Percentiles rank a stretch among this genome's conserved stretches.
These are phyloP conservation scores for Massarina eburnea DNA, from an alignment of 2,329 filamentous ascomycete species.

Conservation along the genomic window DNA sequence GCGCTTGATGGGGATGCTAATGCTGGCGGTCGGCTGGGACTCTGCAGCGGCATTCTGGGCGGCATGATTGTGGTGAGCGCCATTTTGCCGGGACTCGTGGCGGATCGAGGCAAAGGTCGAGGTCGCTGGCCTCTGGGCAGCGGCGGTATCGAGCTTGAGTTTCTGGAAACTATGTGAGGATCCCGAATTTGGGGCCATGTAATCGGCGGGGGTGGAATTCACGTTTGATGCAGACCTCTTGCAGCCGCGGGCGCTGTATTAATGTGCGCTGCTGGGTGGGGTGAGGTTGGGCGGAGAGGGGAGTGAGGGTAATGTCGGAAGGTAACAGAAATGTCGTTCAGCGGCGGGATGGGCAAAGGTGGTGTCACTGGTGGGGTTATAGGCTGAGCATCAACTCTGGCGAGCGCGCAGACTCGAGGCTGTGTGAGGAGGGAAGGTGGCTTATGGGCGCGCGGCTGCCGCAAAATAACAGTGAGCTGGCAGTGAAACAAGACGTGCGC, in stretches of 20 bases:
- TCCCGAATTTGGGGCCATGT: conserved; percentile 43
- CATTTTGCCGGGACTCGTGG: conserved; percentile 17
- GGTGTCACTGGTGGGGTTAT: conserved; percentile 15
- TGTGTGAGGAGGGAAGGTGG: background rate
- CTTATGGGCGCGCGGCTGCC: background rate
- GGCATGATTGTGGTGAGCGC: no score
- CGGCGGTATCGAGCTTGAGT: conserved; percentile 44
- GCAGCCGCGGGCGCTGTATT: conserved; percentile 25
- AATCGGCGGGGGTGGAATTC: conserved; percentile 25
- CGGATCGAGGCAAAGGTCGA: conserved; percentile 43
- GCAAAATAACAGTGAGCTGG: no score
- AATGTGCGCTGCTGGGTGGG: conserved; percentile 26
- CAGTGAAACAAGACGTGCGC: no score
- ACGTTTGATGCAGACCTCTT: conserved; percentile 39
- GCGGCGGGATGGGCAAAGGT: conserved; percentile 17
- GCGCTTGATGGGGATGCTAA: conserved; percentile 19
- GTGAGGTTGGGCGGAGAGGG: conserved; percentile 27
- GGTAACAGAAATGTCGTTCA: conserved; percentile 25
- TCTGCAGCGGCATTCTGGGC: conserved; percentile 23
- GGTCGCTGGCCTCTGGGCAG: conserved; percentile 35
- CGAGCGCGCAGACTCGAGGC: conserved; percentile 5
- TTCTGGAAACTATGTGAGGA: conserved; percentile 47
- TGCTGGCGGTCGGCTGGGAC: conserved; percentile 23
- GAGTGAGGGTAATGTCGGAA: conserved; percentile 28
- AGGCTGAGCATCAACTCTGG: conserved; percentile 12